Conservation (phyloP, 2,329 filamentous ascomycete species). For the Alternaria ethzedia region DNA sequence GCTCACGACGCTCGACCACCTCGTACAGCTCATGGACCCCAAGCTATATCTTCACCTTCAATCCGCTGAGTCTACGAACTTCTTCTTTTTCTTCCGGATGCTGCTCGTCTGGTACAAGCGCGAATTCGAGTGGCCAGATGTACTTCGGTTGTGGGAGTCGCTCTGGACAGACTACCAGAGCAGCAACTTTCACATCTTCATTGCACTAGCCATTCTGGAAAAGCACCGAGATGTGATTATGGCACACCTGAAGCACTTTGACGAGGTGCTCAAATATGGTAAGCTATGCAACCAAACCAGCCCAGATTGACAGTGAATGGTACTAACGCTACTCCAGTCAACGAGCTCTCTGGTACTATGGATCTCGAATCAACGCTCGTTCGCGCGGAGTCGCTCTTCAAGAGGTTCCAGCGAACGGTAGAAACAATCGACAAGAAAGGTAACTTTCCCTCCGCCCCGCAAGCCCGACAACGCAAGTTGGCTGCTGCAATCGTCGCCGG, state of each 20-base stretch:
- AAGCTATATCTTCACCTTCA: slow-evolving; percentile 90
- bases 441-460: slow-evolving; percentile 71
- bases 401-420: slow-evolving; percentile 83
- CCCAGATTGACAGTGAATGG: background rate
- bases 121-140: slow-evolving; percentile 89
- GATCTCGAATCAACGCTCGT: slow-evolving; percentile 87
- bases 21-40: slow-evolving; percentile 96
- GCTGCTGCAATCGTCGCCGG: slow-evolving; percentile 41
- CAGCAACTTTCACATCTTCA: slow-evolving; percentile 91
- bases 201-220: slow-evolving; percentile 91
- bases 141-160: slow-evolving; percentile 87
- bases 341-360: slow-evolving; percentile 92
- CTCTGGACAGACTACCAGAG: slow-evolving; percentile 93
- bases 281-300: slow-evolving; percentile 45
- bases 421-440: slow-evolving; percentile 92
- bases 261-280: slow-evolving; percentile 97
- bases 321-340: slow-evolving; percentile 64
- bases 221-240: slow-evolving; percentile 97
- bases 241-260: slow-evolving; percentile 90
- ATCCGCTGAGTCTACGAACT: slow-evolving; percentile 92
- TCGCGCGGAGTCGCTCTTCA: slow-evolving; percentile 86
- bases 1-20: slow-evolving; percentile 86
- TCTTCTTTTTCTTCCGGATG: slow-evolving; percentile 99
- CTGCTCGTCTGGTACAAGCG: slow-evolving; percentile 98
- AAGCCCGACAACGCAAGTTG: slow-evolving; percentile 57